These are phyloP conservation scores for Acanthamoeba castellanii DNA, from an alignment of 208 protist species.

Conservation along the genomic window DNA sequence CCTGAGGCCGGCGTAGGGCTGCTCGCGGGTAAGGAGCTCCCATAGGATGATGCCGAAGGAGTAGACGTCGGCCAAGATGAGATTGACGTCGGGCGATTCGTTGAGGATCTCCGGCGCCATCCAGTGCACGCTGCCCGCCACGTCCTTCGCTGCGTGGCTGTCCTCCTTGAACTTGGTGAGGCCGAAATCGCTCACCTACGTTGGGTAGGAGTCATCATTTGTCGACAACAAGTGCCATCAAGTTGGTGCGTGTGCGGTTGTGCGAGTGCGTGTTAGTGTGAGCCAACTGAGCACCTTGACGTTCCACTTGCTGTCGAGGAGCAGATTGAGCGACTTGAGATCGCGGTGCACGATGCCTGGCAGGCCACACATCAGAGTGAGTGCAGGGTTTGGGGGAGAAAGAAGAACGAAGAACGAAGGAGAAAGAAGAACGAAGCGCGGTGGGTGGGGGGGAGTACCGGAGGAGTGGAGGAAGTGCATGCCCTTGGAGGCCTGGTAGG, in stretches of 20 bases:
- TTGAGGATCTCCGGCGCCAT: slow-evolving; percentile 24
- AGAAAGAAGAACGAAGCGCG: too few relatives aligned
- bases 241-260: too few relatives aligned
- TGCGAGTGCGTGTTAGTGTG: too few relatives aligned
- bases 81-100: background rate
- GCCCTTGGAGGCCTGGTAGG: background rate
- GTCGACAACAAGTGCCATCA: too few relatives aligned
- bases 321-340: too few relatives aligned
- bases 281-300: background rate
- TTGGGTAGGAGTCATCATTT: too few relatives aligned
- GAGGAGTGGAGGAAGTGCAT: background rate
- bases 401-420: too few relatives aligned
- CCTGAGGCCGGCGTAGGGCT: slow-evolving; percentile 36
- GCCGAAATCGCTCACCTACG: slow-evolving; percentile 37
- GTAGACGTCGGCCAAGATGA: slow-evolving; percentile 37
- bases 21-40: slow-evolving; percentile 4
- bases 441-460: too few relatives aligned
- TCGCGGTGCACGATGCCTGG: background rate
- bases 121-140: slow-evolving; percentile 12
- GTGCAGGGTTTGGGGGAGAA: too few relatives aligned
- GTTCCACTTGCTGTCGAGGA: background rate
- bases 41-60: slow-evolving; percentile 50
- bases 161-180: slow-evolving; percentile 62
- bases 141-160: background rate
- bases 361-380: too few relatives aligned